Evolutionary conservation across 2,329 filamentous ascomycete genomes (phyloP).

Genomic region (Aspergillus spinulosporus): DNA sequence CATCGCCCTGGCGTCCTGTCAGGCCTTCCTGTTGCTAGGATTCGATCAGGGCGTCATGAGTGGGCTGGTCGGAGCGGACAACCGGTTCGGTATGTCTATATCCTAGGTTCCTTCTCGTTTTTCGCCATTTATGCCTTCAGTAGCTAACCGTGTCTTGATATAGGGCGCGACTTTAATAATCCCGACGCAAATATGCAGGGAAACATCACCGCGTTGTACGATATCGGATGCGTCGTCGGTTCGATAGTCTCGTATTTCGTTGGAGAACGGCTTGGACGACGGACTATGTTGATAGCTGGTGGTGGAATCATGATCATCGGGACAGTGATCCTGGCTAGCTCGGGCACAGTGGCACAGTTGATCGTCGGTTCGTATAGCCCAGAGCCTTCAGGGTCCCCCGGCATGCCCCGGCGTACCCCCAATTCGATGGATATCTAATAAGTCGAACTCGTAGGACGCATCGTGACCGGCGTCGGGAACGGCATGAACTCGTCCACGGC

Average conservation of each 20-base stretch:
- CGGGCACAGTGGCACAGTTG: slow-evolving; percentile 46
- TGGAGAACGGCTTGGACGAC: slow-evolving; percentile 47
- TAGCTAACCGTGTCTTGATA: neutral
- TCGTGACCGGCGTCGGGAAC: slow-evolving; percentile 47
- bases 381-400: no score
- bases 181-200: slow-evolving; percentile 44
- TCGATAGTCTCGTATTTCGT: slow-evolving; percentile 39
- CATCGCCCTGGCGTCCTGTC: slow-evolving; percentile 42
- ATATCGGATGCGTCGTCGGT: slow-evolving; percentile 37
- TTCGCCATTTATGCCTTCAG: neutral
- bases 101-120: neutral
- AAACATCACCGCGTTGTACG: slow-evolving; percentile 32
- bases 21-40: slow-evolving; percentile 42
- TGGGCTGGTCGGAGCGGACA: slow-evolving; percentile 48
- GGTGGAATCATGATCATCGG: slow-evolving; percentile 39
- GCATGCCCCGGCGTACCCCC: no score
- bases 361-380: slow-evolving; percentile 37
- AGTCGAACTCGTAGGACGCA: slow-evolving; percentile 30
- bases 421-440: neutral
- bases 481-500: slow-evolving; percentile 30
- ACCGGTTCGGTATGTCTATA: slow-evolving; percentile 33
- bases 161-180: slow-evolving; percentile 38
- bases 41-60: slow-evolving; percentile 50
- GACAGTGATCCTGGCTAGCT: slow-evolving; percentile 35
- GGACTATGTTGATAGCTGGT: slow-evolving; percentile 44